Evolutionary conservation across 495 filamentous ascomycete species (phyloP), one percentile per base, ranked within the genome.

Genomic region (Talaromyces trachyspermus): DNA sequence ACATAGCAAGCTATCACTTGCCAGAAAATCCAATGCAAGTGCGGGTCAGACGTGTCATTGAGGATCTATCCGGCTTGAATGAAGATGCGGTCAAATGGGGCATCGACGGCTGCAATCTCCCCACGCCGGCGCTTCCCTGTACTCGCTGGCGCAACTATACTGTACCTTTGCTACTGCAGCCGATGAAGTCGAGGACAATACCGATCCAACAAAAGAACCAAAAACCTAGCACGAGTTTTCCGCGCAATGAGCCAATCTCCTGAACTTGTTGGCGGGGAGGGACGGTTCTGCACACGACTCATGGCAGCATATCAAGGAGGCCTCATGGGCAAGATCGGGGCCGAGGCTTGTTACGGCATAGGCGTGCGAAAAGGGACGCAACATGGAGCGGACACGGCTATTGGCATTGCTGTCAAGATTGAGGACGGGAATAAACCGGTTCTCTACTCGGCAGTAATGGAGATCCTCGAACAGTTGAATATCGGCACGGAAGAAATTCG

Each of bases 351-450:
- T 49, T 70, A 70, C 46, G 59, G 59, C 15, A 54, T 69, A 26
- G 65, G 57, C 0, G 39, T 71, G 6, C 52, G 56, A 29, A n/a
- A n/a, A n/a, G 55, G 49, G 27, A 63, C 62, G n/a, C 54, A 57
- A 20, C 30, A 56, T 7, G 65, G 68, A 4, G 59, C 53, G 0
- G 25, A 56, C 6, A 62, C 63, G 8, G 56, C 50, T 1, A 49
- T 69, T 38, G 68, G 65, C 0, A 61, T 70, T 43, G 58, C 68
- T 0, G 59, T 71, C 22, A 70, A 71, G 42, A 58, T 70, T 23
- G 66, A 70, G 40, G 68, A 70, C 51, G 63, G 68, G 0, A 68
- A 61, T 49, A 53, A 60, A 10, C 43, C n/a, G 2, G 54, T 61
- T 17, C 55, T 68, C 17, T 65, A 68, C 37, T 51, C 62, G 4